A percentile compares a stretch with the other conserved stretches of the same genome.
These are phyloP conservation scores for Monosporozyma servazzii DNA, from an alignment of 805 yeast species.

Conservation along the genomic window DNA sequence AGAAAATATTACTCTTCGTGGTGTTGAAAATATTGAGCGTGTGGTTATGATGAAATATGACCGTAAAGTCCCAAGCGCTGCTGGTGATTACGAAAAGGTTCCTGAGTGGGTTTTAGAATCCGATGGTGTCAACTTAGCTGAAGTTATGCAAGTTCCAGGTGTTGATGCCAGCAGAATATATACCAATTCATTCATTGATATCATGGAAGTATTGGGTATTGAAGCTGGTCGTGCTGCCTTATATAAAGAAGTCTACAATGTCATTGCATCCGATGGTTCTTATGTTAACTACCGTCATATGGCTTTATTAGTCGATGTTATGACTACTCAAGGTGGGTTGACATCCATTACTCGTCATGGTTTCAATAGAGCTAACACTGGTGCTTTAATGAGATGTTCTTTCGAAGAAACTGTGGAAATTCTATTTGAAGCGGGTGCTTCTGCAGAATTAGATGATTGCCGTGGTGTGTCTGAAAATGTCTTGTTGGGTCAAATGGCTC, in stretches of 20 bases:
- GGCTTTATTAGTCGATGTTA: slow-evolving; percentile 94
- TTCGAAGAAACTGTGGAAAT: slow-evolving; percentile 99
- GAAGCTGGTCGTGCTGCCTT: slow-evolving; percentile 96
- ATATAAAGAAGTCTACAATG: slow-evolving; percentile 90
- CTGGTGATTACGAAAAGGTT: slow-evolving; percentile 81
- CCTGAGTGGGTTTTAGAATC: slow-evolving; percentile 99
- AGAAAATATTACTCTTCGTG: slow-evolving; percentile 88
- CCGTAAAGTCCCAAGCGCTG: slow-evolving; percentile 57
- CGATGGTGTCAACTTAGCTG: slow-evolving; percentile 93
- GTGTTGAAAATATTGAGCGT: slow-evolving; percentile 88
- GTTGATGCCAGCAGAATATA: slow-evolving; percentile 86
- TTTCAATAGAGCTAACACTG: slow-evolving; percentile 96
- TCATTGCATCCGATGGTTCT: slow-evolving; percentile 98
- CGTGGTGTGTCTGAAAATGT: slow-evolving; percentile 98
- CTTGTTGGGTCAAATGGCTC: slow-evolving; percentile 96
- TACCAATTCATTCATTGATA: slow-evolving; percentile 94
- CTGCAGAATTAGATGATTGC: slow-evolving; percentile 96
- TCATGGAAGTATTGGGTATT: slow-evolving; percentile 90
- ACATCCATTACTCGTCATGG: slow-evolving; percentile 99
- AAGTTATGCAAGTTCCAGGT: slow-evolving; percentile 91
- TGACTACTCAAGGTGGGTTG: slow-evolving; percentile 97
- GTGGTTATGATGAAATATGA: slow-evolving; percentile 75
- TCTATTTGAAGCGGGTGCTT: slow-evolving; percentile 93
- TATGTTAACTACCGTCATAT: slow-evolving; percentile 97
- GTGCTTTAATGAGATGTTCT: slow-evolving; percentile 98